A percentile compares a stretch with the other conserved stretches of the same genome.
Evolutionary conservation across 169 alveolate genomes (phyloP).

Genomic region (Perkinsus olseni): DNA sequence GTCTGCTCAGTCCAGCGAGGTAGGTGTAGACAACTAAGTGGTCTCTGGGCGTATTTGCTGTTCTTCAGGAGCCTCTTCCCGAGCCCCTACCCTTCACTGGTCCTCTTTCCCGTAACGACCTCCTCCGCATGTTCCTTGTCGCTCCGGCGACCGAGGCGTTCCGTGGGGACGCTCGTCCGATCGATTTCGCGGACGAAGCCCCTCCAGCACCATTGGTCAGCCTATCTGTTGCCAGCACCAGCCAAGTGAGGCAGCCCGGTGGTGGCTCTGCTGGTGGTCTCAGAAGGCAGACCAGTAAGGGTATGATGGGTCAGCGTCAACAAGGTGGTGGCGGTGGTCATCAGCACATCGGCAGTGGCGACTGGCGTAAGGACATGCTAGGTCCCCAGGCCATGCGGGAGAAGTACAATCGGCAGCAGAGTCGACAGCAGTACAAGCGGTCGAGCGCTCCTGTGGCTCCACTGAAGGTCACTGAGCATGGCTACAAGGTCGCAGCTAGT

Average conservation of each 20-base stretch:
- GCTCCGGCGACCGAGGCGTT: neutral
- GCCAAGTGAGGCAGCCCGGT: neutral
- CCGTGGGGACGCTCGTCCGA: neutral
- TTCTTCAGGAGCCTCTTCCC: neutral
- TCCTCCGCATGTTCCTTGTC: neutral
- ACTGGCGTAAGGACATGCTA: neutral
- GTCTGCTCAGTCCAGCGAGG: neutral
- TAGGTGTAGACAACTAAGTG: neutral
- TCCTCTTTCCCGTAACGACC: neutral
- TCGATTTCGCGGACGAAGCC: neutral
- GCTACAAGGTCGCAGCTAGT: neutral
- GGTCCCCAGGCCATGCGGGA: neutral
- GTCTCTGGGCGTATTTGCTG: neutral
- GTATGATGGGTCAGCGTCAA: neutral
- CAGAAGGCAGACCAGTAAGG: neutral
- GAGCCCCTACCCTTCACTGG: neutral
- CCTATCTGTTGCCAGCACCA: neutral
- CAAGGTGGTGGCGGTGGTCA: slow-evolving; percentile 1
- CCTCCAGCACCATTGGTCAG: neutral
- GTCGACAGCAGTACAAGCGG: neutral
- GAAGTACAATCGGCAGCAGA: neutral
- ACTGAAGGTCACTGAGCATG: neutral
- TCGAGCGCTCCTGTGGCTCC: neutral
- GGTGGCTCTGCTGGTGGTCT: neutral
- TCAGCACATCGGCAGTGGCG: neutral